These are phyloP conservation scores for Papiliotrema flavescens DNA, from an alignment of 1,284 basidiomycete species.

Conservation along the genomic window DNA sequence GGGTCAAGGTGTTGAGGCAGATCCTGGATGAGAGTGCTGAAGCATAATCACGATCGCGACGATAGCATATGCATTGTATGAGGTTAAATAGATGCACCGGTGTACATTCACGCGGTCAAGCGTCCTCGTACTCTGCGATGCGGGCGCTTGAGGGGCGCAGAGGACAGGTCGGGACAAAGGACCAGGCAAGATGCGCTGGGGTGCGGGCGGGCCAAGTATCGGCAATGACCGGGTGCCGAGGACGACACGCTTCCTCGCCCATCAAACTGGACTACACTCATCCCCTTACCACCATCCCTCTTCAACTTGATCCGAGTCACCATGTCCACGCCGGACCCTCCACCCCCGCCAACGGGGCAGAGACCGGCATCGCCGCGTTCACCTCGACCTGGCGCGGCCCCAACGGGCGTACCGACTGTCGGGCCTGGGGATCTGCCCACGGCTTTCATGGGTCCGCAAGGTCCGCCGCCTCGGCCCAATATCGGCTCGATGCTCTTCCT, in stretches of 20 bases:
- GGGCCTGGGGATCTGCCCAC: constrained; percentile 3
- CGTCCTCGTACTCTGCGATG: too few relatives aligned
- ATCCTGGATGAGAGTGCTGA: constrained; percentile 15
- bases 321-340: not conserved
- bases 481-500: constrained; percentile 43
- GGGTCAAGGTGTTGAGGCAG: constrained; percentile 28
- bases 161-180: too few relatives aligned
- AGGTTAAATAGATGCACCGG: too few relatives aligned
- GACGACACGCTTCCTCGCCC: too few relatives aligned
- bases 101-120: too few relatives aligned
- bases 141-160: too few relatives aligned
- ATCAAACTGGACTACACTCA: not conserved
- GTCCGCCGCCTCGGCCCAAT: constrained; percentile 23
- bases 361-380: constrained; percentile 16
- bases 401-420: not conserved
- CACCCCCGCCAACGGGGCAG: not conserved
- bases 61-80: not conserved
- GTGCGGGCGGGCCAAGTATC: not conserved
- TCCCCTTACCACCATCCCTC: not conserved
- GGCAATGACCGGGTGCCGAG: not conserved
- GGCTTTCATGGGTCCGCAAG: constrained; percentile 4
- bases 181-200: too few relatives aligned
- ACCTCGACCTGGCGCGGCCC: constrained; percentile 4
- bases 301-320: not conserved
- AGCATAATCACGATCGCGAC: not conserved